Conservation (phyloP, 306 rosid species). For the Pterocarpus santalinus region DNA sequence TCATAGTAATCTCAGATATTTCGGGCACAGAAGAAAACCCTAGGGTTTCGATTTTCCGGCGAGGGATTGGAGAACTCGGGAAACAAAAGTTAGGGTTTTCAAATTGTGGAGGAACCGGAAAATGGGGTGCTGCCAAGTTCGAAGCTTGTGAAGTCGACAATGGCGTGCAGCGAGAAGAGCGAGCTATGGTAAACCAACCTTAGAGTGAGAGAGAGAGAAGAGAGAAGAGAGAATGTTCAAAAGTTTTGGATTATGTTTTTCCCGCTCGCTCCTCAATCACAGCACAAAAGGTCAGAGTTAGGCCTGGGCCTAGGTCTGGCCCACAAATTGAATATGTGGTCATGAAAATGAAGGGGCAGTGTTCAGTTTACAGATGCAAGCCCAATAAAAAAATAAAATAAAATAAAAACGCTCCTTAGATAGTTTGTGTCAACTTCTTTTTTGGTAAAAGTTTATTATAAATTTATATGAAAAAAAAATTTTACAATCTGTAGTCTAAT, state of each 20-base stretch:
- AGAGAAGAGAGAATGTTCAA: constrained; percentile 40
- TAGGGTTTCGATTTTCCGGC: constrained; percentile 55
- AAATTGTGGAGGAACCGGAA: constrained; percentile 16
- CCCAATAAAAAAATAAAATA: not conserved
- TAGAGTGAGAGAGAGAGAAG: not conserved
- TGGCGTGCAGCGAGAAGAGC: constrained; percentile 6
- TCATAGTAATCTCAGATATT: constrained; percentile 40
- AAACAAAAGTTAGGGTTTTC: constrained; percentile 28
- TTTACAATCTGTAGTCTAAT: too few species aligned
- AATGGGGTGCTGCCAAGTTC: constrained; percentile 38
- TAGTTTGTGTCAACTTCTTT: too few species aligned
- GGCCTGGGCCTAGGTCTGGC: not conserved
- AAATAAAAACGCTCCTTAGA: too few species aligned
- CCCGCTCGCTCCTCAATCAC: constrained; percentile 59
- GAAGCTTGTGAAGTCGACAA: not conserved
- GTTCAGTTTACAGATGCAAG: too few species aligned
- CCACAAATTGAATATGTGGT: not conserved
- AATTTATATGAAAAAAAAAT: too few species aligned
- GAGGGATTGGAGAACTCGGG: not conserved
- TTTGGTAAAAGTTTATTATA: too few species aligned
- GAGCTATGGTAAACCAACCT: constrained; percentile 5
- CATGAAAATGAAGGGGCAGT: not conserved
- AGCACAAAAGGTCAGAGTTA: not conserved
- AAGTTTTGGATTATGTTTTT: constrained; percentile 49
- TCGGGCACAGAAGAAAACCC: constrained; percentile 32